Percentiles rank a stretch among this genome's conserved stretches.
These are phyloP conservation scores for Phoma sp. DNA, from an alignment of 2,329 filamentous ascomycete species.

Conservation along the genomic window DNA sequence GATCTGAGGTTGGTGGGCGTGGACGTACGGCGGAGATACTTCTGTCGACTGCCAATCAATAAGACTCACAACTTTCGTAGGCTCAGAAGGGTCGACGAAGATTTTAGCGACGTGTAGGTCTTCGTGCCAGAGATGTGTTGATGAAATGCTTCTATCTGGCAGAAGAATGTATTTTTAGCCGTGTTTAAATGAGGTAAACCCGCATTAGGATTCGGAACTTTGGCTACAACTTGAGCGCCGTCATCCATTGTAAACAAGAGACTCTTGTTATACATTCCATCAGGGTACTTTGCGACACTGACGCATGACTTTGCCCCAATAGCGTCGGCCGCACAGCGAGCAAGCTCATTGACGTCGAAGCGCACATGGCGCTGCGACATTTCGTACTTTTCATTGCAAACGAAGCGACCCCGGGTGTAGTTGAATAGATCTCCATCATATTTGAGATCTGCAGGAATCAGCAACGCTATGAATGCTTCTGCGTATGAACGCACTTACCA, in stretches of 20 bases:
- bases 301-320: slow-evolving; percentile 37
- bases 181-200: slow-evolving; percentile 45
- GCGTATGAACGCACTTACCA: neutral
- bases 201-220: slow-evolving; percentile 49
- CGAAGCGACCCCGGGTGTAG: slow-evolving; percentile 39
- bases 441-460: slow-evolving; percentile 21
- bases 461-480: slow-evolving; percentile 2
- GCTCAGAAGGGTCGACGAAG: slow-evolving; percentile 44
- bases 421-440: slow-evolving; percentile 35
- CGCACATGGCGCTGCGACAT: slow-evolving; percentile 29
- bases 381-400: slow-evolving; percentile 33
- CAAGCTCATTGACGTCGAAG: slow-evolving; percentile 43
- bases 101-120: slow-evolving; percentile 52
- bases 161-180: slow-evolving; percentile 42
- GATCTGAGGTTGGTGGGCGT: slow-evolving; percentile 44
- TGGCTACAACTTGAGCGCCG: slow-evolving; percentile 45
- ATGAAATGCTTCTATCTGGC: slow-evolving; percentile 30
- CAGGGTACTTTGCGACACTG: slow-evolving; percentile 36
- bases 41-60: slow-evolving; percentile 49
- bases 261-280: slow-evolving; percentile 47
- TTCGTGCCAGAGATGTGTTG: slow-evolving; percentile 44
- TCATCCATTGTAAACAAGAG: slow-evolving; percentile 48
- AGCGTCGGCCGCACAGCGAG: slow-evolving; percentile 30
- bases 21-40: slow-evolving; percentile 47
- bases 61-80: slow-evolving; percentile 39